Evolutionary conservation across 225 moss, liverwort and hornwort genomes (phyloP).

Genomic region (Marchantia paleacea): DNA sequence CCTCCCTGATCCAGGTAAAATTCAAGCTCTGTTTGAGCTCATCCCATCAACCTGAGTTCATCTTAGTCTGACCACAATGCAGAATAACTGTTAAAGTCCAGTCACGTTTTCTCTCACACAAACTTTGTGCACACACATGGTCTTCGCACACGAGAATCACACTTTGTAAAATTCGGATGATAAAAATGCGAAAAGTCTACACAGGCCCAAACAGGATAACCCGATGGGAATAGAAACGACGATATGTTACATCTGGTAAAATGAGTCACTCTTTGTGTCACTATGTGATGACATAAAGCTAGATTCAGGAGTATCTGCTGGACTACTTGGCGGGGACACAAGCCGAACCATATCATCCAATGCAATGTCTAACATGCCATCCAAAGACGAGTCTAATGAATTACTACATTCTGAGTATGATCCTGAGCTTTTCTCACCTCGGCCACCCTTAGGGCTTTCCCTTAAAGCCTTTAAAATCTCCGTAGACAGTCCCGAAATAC

Average conservation of each 20-base stretch:
- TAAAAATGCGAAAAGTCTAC: conserved; percentile 7
- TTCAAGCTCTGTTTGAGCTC: conserved; percentile 23
- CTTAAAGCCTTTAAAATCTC: conserved; percentile 23
- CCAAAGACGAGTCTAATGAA: conserved; percentile 44
- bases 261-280: conserved; percentile 21
- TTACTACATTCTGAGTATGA: conserved; percentile 33
- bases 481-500: conserved; percentile 30
- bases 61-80: conserved; percentile 28
- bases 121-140: neutral
- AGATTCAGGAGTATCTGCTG: conserved; percentile 34
- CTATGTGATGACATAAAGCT: conserved; percentile 38
- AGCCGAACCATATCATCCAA: conserved; percentile 42
- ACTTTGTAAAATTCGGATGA: neutral
- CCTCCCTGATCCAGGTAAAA: conserved; percentile 12
- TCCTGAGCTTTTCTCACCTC: conserved; percentile 24
- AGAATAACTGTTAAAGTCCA: conserved; percentile 23
- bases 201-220: conserved; percentile 9
- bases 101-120: neutral
- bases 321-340: conserved; percentile 37
- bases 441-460: conserved; percentile 10
- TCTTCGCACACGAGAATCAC: neutral
- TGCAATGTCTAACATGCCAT: conserved; percentile 38
- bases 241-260: conserved; percentile 25
- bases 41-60: conserved; percentile 25
- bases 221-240: conserved; percentile 9